Base-by-base conservation (phyloP, 352 stramenopile genomes). In the Phytophthora constricta region DNA sequence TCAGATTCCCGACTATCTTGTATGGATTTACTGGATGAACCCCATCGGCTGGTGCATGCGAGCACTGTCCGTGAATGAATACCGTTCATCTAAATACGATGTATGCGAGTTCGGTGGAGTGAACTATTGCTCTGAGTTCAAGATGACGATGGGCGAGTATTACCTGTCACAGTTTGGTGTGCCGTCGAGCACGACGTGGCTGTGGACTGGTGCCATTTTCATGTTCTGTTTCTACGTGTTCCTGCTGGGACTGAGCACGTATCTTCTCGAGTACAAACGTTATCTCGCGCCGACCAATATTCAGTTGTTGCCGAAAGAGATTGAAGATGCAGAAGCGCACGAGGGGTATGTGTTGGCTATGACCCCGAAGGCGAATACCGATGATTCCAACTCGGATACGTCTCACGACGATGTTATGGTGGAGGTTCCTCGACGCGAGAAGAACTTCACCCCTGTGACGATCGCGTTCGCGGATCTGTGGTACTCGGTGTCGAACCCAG, bases 211-310 rank as follows among this genome's bases (percentile, higher is more conserved):
- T n/a, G 43, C 65, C 8, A 2, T 68, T 7, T 71, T 61, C 41
- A 22, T 74, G 16, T n/a, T 63, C 13, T 45, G 33, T 17, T 23
- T 9, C 5, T 72, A 74, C 54, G 41, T 61, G 2, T 42, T 74
- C 4, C 64, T 79, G 42, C 54, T 74, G 42, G 31, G 10, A 10
- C 22, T 71, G 10, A 25, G 69, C 2, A 65, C 25, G 2, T 50
- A 39, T 42, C 5, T 49, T 14, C 58, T 86, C n/a, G 70, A 77
- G 47, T 77, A 70, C 52, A 23, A 61, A n/a, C 49, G 58, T 2
- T 79, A 72, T 39, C 51, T 74, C 9, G 50, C 17, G 5, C 65
- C 65, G n/a, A 45, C 37, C 10, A 47, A 20, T 9, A 47, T 47
- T 17, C 9, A 47, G 48, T 5, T 42, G 28, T 14, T 22, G 47